phyloP scores from a whole-genome alignment of 2,329 filamentous ascomycete genomes.

The Pestalotiopsis sp. region DNA sequence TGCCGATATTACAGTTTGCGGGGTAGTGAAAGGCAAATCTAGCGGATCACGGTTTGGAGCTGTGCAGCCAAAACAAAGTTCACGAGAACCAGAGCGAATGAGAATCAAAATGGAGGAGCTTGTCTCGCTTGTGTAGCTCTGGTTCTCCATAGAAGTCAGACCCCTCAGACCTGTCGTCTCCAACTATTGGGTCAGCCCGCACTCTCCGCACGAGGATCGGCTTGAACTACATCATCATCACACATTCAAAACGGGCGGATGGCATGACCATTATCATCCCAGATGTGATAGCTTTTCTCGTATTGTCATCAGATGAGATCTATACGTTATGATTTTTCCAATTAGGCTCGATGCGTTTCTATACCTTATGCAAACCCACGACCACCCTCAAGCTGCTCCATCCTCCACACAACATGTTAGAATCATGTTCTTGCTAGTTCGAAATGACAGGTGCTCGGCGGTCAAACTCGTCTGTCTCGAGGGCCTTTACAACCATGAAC shows the following conservation, averaged over 20 bases:
- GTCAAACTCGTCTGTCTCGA: slow-evolving; percentile 43
- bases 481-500: slow-evolving; percentile 48
- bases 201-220: background rate
- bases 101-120: background rate
- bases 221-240: no score
- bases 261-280: no score
- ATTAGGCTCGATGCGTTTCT: no score
- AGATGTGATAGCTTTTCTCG: no score
- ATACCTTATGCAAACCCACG: no score
- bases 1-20: background rate
- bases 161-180: background rate
- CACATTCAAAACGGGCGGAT: no score
- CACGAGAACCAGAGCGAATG: background rate
- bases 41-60: background rate
- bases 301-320: no score
- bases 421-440: slow-evolving; percentile 30
- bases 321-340: no score
- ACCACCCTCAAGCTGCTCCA: no score
- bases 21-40: background rate
- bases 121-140: background rate
- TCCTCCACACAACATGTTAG: no score
- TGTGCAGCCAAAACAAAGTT: background rate
- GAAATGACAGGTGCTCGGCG: slow-evolving; percentile 47
- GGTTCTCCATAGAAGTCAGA: background rate
- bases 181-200: background rate